Evolutionary conservation across 2,329 filamentous ascomycete genomes (phyloP), one percentile per base, ranked within the genome.

Genomic region (Exophiala lecanii-corni): DNA sequence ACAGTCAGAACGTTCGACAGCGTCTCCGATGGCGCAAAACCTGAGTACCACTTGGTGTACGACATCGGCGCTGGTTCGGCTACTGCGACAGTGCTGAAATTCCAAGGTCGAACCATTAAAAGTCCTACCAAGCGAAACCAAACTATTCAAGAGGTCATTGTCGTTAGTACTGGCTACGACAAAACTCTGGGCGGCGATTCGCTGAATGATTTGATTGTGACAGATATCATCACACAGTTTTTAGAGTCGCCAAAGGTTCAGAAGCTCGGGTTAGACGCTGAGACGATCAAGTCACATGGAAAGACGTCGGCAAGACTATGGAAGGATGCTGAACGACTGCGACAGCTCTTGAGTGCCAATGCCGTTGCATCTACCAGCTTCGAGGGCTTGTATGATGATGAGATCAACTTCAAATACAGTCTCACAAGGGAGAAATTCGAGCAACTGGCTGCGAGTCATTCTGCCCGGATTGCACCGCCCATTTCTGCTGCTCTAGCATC

Each of bases 21-120:
- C 57, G 73, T 92, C 47, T 85, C 79, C 42, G 82, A 92, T 41
- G 88, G 87, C 41, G 84, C 78, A 53, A 89, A 89, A 70, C 84
- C 92, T 1, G 92, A 98, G 66, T 79, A 89, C 57, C 88, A 98
- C 68, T 70, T 98, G 63, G 80, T 98, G 20, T 98, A 92, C 60
- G 92, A 98, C 62, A 97, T 98, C 89, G 92, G 92, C 55, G 89
- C 92, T 55, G 92, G 92, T 3, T 96, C 88, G 34, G 86, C 91
- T 21, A 94, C 88, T 57, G 91, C 91, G 3, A 92, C 89, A 5
- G 72, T 98, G 39, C 69, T 98, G 62, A 84, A 82, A 58, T 95
- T 98, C 69, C 89, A 96, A 65, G 85, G 86, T 61, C 82, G 84
- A 56, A 82, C 77, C 2, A 83, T 97, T 50, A 98, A 97, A 74